Conservation (phyloP, 1,284 basidiomycete genomes). For the Cutaneotrichosporon mucoides region DNA sequence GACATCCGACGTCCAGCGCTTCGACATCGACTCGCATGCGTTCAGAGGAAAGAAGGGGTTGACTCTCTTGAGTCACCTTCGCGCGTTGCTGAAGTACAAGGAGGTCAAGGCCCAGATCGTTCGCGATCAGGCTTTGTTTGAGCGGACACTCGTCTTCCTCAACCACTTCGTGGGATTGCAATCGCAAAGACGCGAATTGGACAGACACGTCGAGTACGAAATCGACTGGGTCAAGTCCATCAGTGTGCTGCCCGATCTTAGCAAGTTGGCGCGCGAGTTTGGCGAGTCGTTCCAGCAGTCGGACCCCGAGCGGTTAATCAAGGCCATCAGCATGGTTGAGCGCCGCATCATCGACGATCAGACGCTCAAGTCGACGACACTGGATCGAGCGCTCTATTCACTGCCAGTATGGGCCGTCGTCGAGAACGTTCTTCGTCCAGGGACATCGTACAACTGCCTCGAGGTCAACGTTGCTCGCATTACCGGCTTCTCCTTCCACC, state of each 20-base stretch:
- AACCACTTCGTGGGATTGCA: conserved; percentile 87
- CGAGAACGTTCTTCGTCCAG: conserved; percentile 22
- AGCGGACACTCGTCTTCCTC: conserved; percentile 61
- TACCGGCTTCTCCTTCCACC: conserved; percentile 63
- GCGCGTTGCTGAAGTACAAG: conserved; percentile 59
- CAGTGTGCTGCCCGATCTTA: conserved; percentile 81
- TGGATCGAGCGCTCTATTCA: conserved; percentile 63
- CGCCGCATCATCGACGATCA: conserved; percentile 66
- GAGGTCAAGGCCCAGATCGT: conserved; percentile 74
- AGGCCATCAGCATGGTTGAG: conserved; percentile 66
- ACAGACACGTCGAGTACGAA: conserved; percentile 86
- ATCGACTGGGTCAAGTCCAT: conserved; percentile 93
- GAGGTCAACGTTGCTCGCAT: conserved; percentile 64
- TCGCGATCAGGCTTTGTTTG: conserved; percentile 59
- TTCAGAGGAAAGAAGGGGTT: conserved; percentile 93
- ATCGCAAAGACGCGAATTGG: conserved; percentile 75
- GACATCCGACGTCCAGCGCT: conserved; percentile 20
- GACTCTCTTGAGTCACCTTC: conserved; percentile 77
- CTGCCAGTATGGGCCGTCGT: conserved; percentile 59
- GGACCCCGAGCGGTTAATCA: conserved; percentile 58
- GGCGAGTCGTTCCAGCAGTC: conserved; percentile 66
- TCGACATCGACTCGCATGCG: conserved; percentile 75
- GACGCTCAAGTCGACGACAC: conserved; percentile 41
- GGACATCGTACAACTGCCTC: conserved; percentile 50
- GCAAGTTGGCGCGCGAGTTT: conserved; percentile 79